Conservation (phyloP, 2,329 filamentous ascomycete species). For the Xenoacremonium recifei region DNA sequence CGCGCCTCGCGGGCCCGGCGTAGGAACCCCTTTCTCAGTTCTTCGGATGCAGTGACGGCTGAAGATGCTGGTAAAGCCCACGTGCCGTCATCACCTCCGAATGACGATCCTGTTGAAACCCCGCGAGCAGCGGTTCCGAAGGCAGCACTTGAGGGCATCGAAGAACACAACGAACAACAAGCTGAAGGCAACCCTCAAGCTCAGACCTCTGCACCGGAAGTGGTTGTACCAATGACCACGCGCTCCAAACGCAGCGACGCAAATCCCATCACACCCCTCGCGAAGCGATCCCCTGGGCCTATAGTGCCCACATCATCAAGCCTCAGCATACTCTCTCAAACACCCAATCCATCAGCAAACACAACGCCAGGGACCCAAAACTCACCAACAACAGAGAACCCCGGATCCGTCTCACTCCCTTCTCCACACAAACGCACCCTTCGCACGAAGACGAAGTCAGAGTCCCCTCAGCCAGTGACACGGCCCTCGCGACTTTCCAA, state of each 20-base stretch:
- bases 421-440: constrained; percentile 23
- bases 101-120: no score
- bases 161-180: no score
- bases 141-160: no score
- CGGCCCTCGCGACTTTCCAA: constrained; percentile 20
- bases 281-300: constrained; percentile 9
- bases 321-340: constrained; percentile 39
- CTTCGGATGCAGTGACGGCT: constrained; percentile 20
- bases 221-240: constrained; percentile 24
- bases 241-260: constrained; percentile 19
- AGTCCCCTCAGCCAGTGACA: constrained; percentile 25
- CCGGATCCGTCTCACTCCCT: constrained; percentile 18
- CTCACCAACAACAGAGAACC: constrained; percentile 24
- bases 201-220: constrained; percentile 12
- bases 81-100: no score
- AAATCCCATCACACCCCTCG: constrained; percentile 22
- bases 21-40: constrained; percentile 28
- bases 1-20: constrained; percentile 15
- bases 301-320: constrained; percentile 32
- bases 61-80: no score
- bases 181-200: no score
- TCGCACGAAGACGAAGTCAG: constrained; percentile 19
- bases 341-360: constrained; percentile 36
- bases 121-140: no score
- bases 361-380: constrained; percentile 36